Evolutionary conservation across 495 filamentous ascomycete genomes (phyloP), one percentile per base, ranked within the genome.

Genomic region (Lindgomyces ingoldianus): DNA sequence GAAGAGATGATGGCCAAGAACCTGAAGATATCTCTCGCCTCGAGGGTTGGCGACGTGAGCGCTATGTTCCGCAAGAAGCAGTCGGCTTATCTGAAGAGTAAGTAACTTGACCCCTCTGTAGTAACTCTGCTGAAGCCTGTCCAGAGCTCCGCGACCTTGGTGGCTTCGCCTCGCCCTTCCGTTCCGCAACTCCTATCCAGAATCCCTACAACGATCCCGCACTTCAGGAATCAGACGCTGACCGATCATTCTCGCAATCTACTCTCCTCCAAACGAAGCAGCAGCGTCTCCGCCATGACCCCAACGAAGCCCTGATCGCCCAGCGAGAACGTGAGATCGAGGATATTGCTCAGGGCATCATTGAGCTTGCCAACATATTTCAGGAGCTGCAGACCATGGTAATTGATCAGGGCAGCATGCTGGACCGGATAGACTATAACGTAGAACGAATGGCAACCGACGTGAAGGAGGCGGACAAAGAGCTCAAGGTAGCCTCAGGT

Each of bases 341-440:
- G 62, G 91, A 96, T 63, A 98, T 98, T 62, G 94, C 94, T 0
- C 91, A 96, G 70, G 94, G 94, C 44, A 96, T 98, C 74, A 96
- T 98, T 70, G 95, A 98, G 67, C 81, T 98, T 1, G 88, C 92
- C 0, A 92, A 96, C 72, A 91, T 98, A 42, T 98, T 98, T 80
- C 91, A 93, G 47, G 95, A 98, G 65, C 77, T 98, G 19, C 95
- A 98, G 72, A 85, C 81, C 21, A 96, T 98, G 92, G 88, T 98
- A 58, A 98, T 98, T 62, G 94, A 98, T 74, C 94, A 98, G 76
- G 94, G 94, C 12, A 97, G 91, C 26, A 91, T 98, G 89, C 84
- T 98, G 22, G 94, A 98, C 77, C 84, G 94, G 36, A 97, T 98
- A 70, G 94, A 98, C 73, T 98, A 96, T 78, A 98, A 98, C 73